A percentile compares a stretch with the other conserved stretches of the same genome.
phyloP scores from a whole-genome alignment of 495 filamentous ascomycete genomes.

The Xylaria castorea region DNA sequence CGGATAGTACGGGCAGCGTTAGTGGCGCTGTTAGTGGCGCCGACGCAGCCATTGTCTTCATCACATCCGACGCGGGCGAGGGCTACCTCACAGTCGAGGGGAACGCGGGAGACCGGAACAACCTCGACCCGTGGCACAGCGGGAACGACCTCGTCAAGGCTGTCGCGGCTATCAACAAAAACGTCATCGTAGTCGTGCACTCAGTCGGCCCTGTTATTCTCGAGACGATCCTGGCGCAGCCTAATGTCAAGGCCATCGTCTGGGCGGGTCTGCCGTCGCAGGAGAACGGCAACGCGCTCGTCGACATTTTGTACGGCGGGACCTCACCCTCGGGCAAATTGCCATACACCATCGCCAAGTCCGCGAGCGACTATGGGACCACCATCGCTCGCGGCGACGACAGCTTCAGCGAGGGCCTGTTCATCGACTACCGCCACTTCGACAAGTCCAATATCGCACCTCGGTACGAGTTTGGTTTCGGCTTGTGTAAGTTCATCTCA shows the following conservation, averaged over 20 bases:
- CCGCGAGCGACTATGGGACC: conserved; percentile 78
- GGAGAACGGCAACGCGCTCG: conserved; percentile 86
- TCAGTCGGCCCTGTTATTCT: conserved; percentile 87
- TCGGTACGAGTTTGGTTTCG: conserved; percentile 68
- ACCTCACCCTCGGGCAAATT: conserved; percentile 83
- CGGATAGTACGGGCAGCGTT: conserved; percentile 57
- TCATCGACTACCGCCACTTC: conserved; percentile 88
- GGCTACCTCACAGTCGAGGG: conserved; percentile 70
- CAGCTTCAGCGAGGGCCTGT: conserved; percentile 75
- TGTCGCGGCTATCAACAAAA: conserved; percentile 67
- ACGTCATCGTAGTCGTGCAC: conserved; percentile 90
- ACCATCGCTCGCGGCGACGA: conserved; percentile 63
- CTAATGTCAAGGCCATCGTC: conserved; percentile 79
- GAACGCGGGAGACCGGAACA: conserved; percentile 63
- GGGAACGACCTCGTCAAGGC: conserved; percentile 74
- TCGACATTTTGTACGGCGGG: conserved; percentile 85
- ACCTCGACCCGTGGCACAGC: conserved; percentile 75
- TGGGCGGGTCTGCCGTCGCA: conserved; percentile 91
- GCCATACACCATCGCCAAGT: conserved; percentile 90
- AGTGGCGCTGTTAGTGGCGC: conserved; percentile 58
- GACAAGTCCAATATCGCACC: conserved; percentile 67
- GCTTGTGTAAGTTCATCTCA: conserved; percentile 58
- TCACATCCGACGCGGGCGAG: conserved; percentile 71
- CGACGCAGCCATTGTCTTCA: conserved; percentile 68
- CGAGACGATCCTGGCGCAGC: conserved; percentile 79